Percentiles rank a stretch among this genome's conserved stretches.
phyloP scores from a whole-genome alignment of 805 yeast species.

The Candida endomychidarum region DNA sequence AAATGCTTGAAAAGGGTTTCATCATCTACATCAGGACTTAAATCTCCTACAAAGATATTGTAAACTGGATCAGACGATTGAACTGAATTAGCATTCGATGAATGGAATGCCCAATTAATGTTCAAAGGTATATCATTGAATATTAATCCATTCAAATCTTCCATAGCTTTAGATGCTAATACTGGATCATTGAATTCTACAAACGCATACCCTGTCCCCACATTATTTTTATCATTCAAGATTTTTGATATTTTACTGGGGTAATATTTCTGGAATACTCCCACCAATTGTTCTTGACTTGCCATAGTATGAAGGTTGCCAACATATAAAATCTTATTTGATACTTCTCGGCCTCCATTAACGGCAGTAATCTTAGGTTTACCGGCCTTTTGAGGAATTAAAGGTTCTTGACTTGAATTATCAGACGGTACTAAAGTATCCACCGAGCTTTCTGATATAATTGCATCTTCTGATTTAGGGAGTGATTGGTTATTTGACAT shows the following conservation, averaged over 20 bases:
- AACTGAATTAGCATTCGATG: conserved; percentile 60
- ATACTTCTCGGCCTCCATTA: conserved; percentile 77
- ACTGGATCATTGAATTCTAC: conserved; percentile 64
- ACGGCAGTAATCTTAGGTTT: conserved; percentile 52
- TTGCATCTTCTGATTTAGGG: too few species aligned
- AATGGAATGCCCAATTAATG: conserved; percentile 83
- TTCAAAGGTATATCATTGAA: conserved; percentile 56
- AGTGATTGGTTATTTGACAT: too few species aligned
- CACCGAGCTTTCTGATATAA: too few species aligned
- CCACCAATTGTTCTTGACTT: conserved; percentile 60
- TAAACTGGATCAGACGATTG: conserved; percentile 45
- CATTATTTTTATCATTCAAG: conserved; percentile 70
- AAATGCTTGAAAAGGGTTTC: conserved; percentile 63
- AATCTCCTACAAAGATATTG: conserved; percentile 84
- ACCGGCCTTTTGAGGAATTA: background rate
- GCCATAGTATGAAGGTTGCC: conserved; percentile 69
- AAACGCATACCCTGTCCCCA: conserved; percentile 79
- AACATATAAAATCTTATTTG: conserved; percentile 71
- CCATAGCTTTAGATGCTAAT: conserved; percentile 63
- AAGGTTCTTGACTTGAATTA: conserved; percentile 26
- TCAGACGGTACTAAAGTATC: too few species aligned
- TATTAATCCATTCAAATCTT: conserved; percentile 56
- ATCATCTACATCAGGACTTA: conserved; percentile 79
- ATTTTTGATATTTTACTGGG: conserved; percentile 65
- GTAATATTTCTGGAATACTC: conserved; percentile 62